Evolutionary conservation across 805 yeast genomes (phyloP).

Genomic region (Suhomyces sp.): DNA sequence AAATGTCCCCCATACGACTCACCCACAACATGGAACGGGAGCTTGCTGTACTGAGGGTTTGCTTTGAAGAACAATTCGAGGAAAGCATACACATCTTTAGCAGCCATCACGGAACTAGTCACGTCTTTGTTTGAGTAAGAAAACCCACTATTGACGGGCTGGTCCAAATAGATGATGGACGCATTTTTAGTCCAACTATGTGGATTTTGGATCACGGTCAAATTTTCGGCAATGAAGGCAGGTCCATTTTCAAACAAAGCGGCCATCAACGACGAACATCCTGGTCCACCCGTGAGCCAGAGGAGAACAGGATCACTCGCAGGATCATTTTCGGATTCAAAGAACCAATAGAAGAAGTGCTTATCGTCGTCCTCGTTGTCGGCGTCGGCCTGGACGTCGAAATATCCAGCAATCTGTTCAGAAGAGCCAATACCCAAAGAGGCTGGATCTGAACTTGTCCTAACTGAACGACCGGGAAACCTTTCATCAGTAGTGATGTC

Average conservation of each 20-base stretch:
- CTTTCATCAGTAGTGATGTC: neutral
- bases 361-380: conserved; percentile 21
- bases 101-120: conserved; percentile 14
- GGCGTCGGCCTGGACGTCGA: conserved; percentile 30
- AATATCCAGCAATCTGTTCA: conserved; percentile 36
- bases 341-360: conserved; percentile 31
- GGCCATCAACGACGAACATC: conserved; percentile 27
- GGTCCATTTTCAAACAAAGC: conserved; percentile 30
- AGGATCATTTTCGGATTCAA: conserved; percentile 31
- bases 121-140: conserved; percentile 16
- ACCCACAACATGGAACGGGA: conserved; percentile 23
- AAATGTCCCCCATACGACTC: conserved; percentile 25
- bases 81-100: conserved; percentile 18
- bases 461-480: neutral
- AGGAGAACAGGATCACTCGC: conserved; percentile 28
- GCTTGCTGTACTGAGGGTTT: conserved; percentile 15
- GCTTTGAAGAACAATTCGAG: conserved; percentile 23
- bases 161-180: conserved; percentile 22
- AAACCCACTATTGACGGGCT: conserved; percentile 23
- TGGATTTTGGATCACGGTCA: conserved; percentile 24
- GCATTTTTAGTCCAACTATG: conserved; percentile 29
- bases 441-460: conserved; percentile 10
- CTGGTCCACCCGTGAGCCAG: conserved; percentile 34
- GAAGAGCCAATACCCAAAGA: conserved; percentile 34
- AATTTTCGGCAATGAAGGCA: conserved; percentile 16